Evolutionary conservation across 2,329 filamentous ascomycete species (phyloP), one percentile per base, ranked within the genome.

Genomic region (Nothophoma quercina): DNA sequence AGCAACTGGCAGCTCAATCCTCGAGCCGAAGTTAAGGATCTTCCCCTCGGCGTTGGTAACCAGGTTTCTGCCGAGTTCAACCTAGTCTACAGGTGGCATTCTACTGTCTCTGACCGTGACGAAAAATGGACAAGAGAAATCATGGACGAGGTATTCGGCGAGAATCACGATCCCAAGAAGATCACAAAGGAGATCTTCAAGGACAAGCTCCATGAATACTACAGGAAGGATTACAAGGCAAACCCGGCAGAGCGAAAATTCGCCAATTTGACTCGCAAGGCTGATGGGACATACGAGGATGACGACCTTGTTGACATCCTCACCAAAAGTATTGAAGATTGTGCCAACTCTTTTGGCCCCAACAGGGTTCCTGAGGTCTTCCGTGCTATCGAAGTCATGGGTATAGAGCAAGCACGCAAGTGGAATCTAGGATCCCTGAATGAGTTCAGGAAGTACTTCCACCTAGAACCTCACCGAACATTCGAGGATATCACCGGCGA

Each of bases 41-140:
- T 88, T 0, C 85, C 89, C 35, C 81, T 86, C 19, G 91, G 90
- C 33, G 85, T 89, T 0, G 91, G 91, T 42, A 96, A 95, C 65
- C 86, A 89, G 59, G 90, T 93, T 5, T 93, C 90, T 0, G 90
- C 89, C 3, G 91, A 96, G 76, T 96, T 96, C 80, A 96, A 95
- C 68, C 81, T 96, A 8, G 88, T 89, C 61, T 96, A 96, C 72
- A 83, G 91, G 58, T 96, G 91, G 90, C 91, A 96, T 77, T 91
- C 90, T 3, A 87, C 88, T 62, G 89, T 95, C 62, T 83, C 82
- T 29, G 83, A 85, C 51, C 86, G 84, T 58, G 91, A 96, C 64
- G 91, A 95, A 67, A 81, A 86, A 60, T 96, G 91, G 90, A 88
- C 91, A 18, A 82, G 91, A 62, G 79, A 87, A 16, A 51, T 77